Evolutionary conservation across 2,329 filamentous ascomycete species (phyloP).

Genomic region (Aspergillus amoenus): DNA sequence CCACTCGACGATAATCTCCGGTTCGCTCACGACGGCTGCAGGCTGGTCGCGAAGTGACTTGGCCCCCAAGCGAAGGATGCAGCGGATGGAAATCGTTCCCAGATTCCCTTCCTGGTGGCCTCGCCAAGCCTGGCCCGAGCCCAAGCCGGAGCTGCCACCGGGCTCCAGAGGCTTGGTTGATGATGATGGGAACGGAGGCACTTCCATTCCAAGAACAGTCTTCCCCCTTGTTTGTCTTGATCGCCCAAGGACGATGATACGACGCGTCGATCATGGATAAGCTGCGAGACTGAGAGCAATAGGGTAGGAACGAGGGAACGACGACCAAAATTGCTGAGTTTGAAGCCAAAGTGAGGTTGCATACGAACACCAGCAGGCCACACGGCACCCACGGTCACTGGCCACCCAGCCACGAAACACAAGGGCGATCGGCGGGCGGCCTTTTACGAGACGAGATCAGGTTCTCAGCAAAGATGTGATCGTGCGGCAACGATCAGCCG

Average conservation of each 20-base stretch:
- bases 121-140: slow-evolving; percentile 14
- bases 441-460: slow-evolving; percentile 23
- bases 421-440: background rate
- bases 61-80: slow-evolving; percentile 21
- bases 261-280: background rate
- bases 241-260: slow-evolving; percentile 2
- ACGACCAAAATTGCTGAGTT: background rate
- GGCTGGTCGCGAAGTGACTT: slow-evolving; percentile 16
- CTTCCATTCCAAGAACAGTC: slow-evolving; percentile 17
- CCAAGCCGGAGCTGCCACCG: slow-evolving; percentile 19
- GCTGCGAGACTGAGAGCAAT: background rate
- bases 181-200: slow-evolving; percentile 20
- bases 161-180: slow-evolving; percentile 22
- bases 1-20: slow-evolving; percentile 27
- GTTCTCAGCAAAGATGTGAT: slow-evolving; percentile 24
- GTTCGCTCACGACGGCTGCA: slow-evolving; percentile 17
- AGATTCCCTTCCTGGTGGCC: slow-evolving; percentile 20
- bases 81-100: slow-evolving; percentile 19
- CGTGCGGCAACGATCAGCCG: slow-evolving; percentile 37
- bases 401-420: background rate
- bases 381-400: too few relatives aligned
- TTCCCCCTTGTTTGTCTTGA: slow-evolving; percentile 2
- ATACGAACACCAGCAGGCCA: background rate
- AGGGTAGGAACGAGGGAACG: too few relatives aligned
- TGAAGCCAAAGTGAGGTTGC: background rate